Conservation (phyloP, 148 eudicot species). For the Rhododendron ovatum region DNA sequence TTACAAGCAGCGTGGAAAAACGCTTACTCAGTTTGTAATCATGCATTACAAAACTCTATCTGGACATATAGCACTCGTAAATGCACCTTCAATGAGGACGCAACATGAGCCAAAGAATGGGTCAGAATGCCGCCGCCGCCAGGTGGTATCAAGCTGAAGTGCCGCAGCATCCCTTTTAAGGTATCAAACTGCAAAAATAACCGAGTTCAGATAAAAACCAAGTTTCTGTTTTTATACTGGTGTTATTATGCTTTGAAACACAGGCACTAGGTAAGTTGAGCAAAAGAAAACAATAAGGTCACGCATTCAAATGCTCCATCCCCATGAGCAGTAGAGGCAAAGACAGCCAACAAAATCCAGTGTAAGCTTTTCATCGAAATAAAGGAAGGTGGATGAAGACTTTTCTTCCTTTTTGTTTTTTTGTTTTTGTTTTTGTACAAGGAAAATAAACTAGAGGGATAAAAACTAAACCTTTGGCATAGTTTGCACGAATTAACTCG, state of each 20-base stretch:
- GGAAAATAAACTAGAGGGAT: not conserved
- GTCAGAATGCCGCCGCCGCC: constrained; percentile 84
- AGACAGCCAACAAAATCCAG: not conserved
- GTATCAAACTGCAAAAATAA: constrained; percentile 62
- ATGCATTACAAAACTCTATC: not conserved
- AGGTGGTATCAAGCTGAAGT: constrained; percentile 89
- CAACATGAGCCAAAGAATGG: constrained; percentile 81
- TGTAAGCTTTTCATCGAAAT: not conserved
- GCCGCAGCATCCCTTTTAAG: constrained; percentile 68
- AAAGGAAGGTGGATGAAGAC: not conserved
- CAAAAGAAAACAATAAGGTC: not conserved
- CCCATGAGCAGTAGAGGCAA: not conserved
- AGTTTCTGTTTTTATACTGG: not conserved
- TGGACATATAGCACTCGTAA: not conserved
- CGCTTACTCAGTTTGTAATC: too few relatives aligned
- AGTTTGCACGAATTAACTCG: not conserved
- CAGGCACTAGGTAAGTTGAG: not conserved
- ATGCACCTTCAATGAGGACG: constrained; percentile 75
- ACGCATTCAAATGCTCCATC: not conserved
- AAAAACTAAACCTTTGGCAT: not conserved
- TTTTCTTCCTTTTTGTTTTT: not conserved
- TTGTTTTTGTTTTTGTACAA: not conserved
- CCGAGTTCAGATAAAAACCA: constrained; percentile 1
- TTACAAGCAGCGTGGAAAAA: not conserved
- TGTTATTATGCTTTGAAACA: not conserved